These are phyloP conservation scores for Ceratobasidium sp. DNA, from an alignment of 1,284 basidiomycete species.

Conservation along the genomic window DNA sequence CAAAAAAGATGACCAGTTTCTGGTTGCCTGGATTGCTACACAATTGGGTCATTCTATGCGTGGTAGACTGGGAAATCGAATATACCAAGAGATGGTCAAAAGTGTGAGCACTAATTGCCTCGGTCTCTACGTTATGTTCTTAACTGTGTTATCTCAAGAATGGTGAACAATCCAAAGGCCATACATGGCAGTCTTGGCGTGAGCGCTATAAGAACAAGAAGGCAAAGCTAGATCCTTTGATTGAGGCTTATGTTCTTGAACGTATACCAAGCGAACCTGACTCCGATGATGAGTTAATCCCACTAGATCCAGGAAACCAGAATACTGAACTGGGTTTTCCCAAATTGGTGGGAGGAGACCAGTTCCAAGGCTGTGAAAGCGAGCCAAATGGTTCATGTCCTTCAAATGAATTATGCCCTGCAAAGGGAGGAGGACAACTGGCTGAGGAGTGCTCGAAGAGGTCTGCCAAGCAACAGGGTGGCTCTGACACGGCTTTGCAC, in stretches of 20 bases:
- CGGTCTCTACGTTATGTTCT: not conserved
- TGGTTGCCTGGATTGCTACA: conserved; percentile 9
- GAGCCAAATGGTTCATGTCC: no score
- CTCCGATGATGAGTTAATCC: no score
- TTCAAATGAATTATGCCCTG: no score
- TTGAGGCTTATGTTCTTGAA: not conserved
- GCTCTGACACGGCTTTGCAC: no score
- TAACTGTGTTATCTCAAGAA: not conserved
- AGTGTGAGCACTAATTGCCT: not conserved
- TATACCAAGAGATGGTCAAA: conserved; percentile 5
- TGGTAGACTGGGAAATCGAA: conserved; percentile 1
- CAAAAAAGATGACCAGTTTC: not conserved
- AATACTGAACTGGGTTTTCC: no score
- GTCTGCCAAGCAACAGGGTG: no score
- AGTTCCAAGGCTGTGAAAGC: no score
- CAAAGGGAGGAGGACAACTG: no score
- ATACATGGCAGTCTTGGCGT: conserved; percentile 29
- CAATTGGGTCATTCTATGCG: not conserved
- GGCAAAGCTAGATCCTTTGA: not conserved
- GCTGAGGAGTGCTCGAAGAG: no score
- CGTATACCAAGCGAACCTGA: not conserved
- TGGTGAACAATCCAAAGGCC: not conserved
- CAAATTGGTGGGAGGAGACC: no score
- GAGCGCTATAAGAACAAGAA: conserved; percentile 26
- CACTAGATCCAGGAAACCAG: no score